Evolutionary conservation across 352 stramenopile species (phyloP), one percentile per base, ranked within the genome.

Genomic region (Pseudoperonospora humuli): DNA sequence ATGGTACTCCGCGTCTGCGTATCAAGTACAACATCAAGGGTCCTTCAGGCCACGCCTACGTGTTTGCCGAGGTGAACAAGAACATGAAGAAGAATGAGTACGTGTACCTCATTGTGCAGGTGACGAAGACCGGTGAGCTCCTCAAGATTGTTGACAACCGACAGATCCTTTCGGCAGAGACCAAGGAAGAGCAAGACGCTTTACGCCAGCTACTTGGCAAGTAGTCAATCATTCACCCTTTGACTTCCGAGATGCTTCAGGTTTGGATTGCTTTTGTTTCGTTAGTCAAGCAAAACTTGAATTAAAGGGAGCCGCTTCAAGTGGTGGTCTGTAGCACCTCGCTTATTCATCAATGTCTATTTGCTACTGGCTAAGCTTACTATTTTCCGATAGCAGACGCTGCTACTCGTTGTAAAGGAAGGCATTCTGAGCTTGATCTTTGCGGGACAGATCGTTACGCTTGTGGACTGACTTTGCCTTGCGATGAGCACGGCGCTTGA

Each of bases 21-120:
- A 89, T 97, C 41, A 90, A 95, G 61, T 98, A 96, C 71, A 97
- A 97, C 61, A 70, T 98, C 45, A 94, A 98, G 65, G 93, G 93
- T 20, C 79, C 79, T 4, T 89, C 86, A 27, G 83, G 77, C 36
- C 71, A 91, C 41, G 89, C 71, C n/a, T 84, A 77, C 53, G 89
- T 94, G 44, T 98, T 97, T 69, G 86, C 88, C 2, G 90, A 98
- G 67, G 83, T 96, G 25, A 92, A 86, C 40, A 68, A 85, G 39
- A 68, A 83, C 51, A 97, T 97, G 88, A 86, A 92, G 42, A 93
- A 85, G 50, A 88, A 88, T 38, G 93, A 97, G 63, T 98, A 95
- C 55, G 93, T 96, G 43, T 98, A 98, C 65, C 56, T 98, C 41
- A 86, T 97, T 58, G 84, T 97, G 28, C 90, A 97, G 64, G 80